These are phyloP conservation scores for Suhomyces atakaporum DNA, from an alignment of 1,139 yeast genomes.

Conservation along the genomic window DNA sequence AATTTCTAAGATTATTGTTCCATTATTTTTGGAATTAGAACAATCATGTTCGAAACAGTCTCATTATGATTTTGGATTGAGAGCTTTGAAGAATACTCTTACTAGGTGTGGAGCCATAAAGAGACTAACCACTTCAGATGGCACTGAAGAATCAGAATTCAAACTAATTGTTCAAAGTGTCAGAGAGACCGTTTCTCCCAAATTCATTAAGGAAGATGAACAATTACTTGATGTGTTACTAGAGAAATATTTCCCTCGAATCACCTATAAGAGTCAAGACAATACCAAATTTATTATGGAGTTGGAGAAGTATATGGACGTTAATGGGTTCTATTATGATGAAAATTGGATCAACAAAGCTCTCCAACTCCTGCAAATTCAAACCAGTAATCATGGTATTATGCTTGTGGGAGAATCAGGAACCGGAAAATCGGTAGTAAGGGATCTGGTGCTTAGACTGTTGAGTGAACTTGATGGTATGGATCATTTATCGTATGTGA, in stretches of 20 bases:
- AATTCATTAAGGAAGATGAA: conserved; percentile 57
- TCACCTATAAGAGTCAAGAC: conserved; percentile 17
- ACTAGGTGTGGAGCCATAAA: conserved; percentile 52
- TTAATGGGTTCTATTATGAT: conserved; percentile 27
- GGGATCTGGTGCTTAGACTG: conserved; percentile 52
- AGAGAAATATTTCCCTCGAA: conserved; percentile 26
- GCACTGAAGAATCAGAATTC: conserved; percentile 28
- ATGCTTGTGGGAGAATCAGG: conserved; percentile 83
- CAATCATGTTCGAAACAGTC: conserved; percentile 49
- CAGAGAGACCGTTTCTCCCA: conserved; percentile 63
- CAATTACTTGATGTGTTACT: conserved; percentile 34
- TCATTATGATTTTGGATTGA: conserved; percentile 89
- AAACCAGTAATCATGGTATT: conserved; percentile 71
- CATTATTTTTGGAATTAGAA: conserved; percentile 52
- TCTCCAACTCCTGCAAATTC: conserved; percentile 63
- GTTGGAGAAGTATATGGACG: conserved; percentile 17
- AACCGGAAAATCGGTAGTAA: conserved; percentile 66
- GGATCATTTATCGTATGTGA: conserved; percentile 45
- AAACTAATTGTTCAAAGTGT: conserved; percentile 55
- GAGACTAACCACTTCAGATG: no score
- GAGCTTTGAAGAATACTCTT: conserved; percentile 73
- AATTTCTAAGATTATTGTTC: conserved; percentile 55
- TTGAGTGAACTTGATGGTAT: conserved; percentile 33
- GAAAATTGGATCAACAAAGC: conserved; percentile 57
- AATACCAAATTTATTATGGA: conserved; percentile 19